Percentiles rank a stretch among this genome's conserved stretches.
phyloP scores from a whole-genome alignment of 768 basidiomycete genomes.

The Trametes sanguinea region DNA sequence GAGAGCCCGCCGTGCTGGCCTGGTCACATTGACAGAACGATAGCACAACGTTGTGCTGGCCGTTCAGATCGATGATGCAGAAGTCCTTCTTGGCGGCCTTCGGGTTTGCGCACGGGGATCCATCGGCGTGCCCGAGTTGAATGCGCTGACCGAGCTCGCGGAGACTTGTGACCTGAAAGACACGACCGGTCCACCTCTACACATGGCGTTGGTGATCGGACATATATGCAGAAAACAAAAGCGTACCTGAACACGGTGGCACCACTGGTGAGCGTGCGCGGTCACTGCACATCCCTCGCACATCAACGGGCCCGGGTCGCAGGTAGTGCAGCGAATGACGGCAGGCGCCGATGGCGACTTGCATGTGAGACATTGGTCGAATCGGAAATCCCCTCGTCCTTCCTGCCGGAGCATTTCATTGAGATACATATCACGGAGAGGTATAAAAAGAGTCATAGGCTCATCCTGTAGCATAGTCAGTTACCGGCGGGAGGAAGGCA shows the following conservation, averaged over 20 bases:
- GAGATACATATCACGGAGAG: neutral
- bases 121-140: constrained; percentile 1
- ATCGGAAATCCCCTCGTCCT: neutral
- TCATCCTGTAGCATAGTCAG: neutral
- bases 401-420: neutral
- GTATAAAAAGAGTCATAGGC: neutral
- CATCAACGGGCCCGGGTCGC: neutral
- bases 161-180: neutral
- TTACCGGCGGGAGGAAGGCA: neutral
- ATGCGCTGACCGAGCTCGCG: neutral
- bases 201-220: neutral
- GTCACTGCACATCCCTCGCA: neutral
- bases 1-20: neutral
- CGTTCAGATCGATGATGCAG: constrained; percentile 23
- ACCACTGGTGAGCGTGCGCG: neutral
- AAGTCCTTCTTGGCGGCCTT: neutral
- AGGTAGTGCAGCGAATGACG: neutral
- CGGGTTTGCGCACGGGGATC: neutral
- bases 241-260: neutral
- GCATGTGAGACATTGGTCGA: neutral
- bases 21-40: constrained; percentile 30
- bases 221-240: neutral
- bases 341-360: neutral
- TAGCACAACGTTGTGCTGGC: constrained; percentile 29
- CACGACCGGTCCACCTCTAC: neutral